Evolutionary conservation across 1,284 basidiomycete species (phyloP).

Genomic region (Marasmius oreades): DNA sequence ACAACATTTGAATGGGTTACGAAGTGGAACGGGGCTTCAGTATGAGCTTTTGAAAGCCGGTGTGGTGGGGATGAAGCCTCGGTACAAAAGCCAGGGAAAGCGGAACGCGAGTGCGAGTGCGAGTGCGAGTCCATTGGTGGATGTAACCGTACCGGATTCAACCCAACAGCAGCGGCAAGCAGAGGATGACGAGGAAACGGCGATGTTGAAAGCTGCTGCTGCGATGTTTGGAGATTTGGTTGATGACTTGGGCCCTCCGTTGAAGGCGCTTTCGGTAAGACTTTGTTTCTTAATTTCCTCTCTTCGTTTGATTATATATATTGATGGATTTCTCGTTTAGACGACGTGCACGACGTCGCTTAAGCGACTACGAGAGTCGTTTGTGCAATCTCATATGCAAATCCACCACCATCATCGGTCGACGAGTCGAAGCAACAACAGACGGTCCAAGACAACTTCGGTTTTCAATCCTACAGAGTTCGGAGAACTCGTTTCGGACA

Average conservation of each 20-base stretch:
- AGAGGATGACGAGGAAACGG: conserved; percentile 52
- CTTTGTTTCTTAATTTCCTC: background rate
- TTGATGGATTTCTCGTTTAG: conserved; percentile 32
- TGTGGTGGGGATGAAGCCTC: conserved; percentile 39
- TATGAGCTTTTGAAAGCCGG: conserved; percentile 74
- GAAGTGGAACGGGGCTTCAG: conserved; percentile 81
- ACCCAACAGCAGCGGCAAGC: conserved; percentile 10
- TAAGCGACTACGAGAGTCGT: conserved; percentile 60
- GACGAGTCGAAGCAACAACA: conserved; percentile 20
- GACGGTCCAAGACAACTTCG: conserved; percentile 18
- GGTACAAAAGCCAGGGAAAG: conserved; percentile 28
- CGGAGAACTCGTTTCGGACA: conserved; percentile 54
- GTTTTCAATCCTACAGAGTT: conserved; percentile 55
- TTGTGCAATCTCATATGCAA: conserved; percentile 38
- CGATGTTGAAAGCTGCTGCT: conserved; percentile 62
- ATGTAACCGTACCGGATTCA: conserved; percentile 14
- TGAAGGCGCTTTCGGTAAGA: conserved; percentile 75
- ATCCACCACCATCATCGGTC: background rate
- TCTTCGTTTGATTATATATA: background rate
- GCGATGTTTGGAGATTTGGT: conserved; percentile 80
- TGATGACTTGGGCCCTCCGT: conserved; percentile 77
- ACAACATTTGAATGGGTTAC: conserved; percentile 85
- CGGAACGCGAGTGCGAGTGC: conserved; percentile 10
- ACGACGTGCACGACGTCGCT: conserved; percentile 57
- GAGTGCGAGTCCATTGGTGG: conserved; percentile 8